Base-by-base conservation (phyloP, 495 filamentous ascomycete genomes). In the Evernia prunastri region DNA sequence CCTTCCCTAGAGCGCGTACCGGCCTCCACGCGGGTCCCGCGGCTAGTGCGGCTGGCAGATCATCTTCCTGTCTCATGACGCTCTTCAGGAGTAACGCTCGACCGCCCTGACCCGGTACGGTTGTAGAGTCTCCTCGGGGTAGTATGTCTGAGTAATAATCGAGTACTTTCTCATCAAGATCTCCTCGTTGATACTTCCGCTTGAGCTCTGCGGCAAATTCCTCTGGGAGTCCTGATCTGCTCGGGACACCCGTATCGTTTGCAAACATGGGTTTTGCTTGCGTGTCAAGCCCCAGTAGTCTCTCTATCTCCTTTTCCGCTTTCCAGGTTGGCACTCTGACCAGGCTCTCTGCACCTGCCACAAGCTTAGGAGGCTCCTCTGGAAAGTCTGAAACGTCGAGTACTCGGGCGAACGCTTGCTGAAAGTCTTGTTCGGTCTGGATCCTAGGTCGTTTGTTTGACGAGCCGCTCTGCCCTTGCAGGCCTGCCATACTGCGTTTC, bases 71-170 rank as follows among this genome's bases (percentile, higher is more conserved):
- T 64, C 60, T 36, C 43, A 64, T 33, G 39, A 67, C 40, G 20
- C 25, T 42, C 25, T 58, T 9, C 13, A 67, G 53, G 23, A 61
- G 29, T 17, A 51, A 61, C 18, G 59, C 35, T 12, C 64, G 25
- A 47, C 63, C 63, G 25, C 39, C 23, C 33, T 66, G 65, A 9
- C 54, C 65, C 1, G 60, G 54, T 23, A 63, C 29, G 49, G 20
- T 39, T 10, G n/a, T 23, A 20, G 60, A 63, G 59, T 60, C 65
- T 23, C 12, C 60, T 17, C 18, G 60, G 15, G 54, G 56, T 29
- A 67, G 56, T 36, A 56, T 39, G n/a, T 60, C 31, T 4, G 63
- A 11, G 43, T 67, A 67, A 31, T 67, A 67, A 12, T 27, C 23
- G 2, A 42, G 12, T 59, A 59, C 56, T 37, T 59, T 27, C 3